Conservation (phyloP, 495 filamentous ascomycete species). For the Choiromyces venosus region DNA sequence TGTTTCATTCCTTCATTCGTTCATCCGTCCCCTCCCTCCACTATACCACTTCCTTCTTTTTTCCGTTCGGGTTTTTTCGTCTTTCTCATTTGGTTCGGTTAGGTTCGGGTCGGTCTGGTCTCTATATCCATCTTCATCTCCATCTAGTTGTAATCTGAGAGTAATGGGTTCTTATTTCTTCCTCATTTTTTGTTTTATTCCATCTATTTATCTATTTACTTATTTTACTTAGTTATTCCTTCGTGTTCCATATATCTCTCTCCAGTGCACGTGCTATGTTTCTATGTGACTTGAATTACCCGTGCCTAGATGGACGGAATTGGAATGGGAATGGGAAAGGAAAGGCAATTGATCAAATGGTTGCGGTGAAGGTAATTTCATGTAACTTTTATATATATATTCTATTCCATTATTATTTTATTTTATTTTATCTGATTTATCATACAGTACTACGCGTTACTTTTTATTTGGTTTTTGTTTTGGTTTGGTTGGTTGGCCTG, state of each 20-base stretch:
- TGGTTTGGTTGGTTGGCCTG: not conserved
- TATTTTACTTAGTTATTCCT: not conserved
- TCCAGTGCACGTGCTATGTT: too few relatives aligned
- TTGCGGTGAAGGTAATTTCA: not conserved
- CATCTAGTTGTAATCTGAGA: conserved; percentile 14
- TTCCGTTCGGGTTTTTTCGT: conserved; percentile 16
- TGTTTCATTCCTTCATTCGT: conserved; percentile 6
- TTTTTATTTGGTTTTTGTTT: too few relatives aligned
- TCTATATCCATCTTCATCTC: not conserved
- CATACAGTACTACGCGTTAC: too few relatives aligned
- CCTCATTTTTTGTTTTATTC: not conserved
- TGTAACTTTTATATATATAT: not conserved
- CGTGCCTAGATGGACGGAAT: not conserved
- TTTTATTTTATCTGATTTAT: too few relatives aligned
- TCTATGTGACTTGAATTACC: conserved; percentile 7
- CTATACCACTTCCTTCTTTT: conserved; percentile 34
- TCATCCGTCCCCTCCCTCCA: conserved; percentile 10
- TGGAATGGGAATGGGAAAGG: too few relatives aligned
- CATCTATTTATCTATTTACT: conserved; percentile 17
- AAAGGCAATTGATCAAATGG: too few relatives aligned
- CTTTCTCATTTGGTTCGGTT: conserved; percentile 10
- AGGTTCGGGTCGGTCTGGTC: not conserved
- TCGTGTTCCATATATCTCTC: conserved; percentile 9
- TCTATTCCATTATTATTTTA: not conserved
- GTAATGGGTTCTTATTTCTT: conserved; percentile 2